A percentile compares a stretch with the other conserved stretches of the same genome.
These are phyloP conservation scores for Hymenoscyphus fructigenus DNA, from an alignment of 2,329 filamentous ascomycete species.

Conservation along the genomic window DNA sequence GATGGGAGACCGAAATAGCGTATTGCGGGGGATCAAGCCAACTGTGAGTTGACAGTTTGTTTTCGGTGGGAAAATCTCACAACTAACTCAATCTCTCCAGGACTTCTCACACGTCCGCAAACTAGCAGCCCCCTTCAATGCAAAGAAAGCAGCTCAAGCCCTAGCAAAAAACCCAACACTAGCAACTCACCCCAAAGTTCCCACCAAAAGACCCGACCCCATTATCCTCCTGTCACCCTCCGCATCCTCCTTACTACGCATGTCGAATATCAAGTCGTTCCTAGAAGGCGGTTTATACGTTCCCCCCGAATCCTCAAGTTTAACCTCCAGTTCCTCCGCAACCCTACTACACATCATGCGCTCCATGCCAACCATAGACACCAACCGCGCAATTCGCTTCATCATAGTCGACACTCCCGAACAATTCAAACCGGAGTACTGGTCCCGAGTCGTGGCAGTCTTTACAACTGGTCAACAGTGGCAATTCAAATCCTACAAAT, in stretches of 20 bases:
- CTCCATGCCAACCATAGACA: conserved; percentile 67
- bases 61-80: background rate
- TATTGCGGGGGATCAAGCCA: conserved; percentile 82
- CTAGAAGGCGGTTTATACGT: conserved; percentile 81
- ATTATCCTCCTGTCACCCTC: conserved; percentile 98
- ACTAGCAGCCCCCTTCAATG: conserved; percentile 74
- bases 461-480: conserved; percentile 97
- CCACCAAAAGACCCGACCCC: conserved; percentile 63
- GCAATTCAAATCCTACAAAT: conserved; percentile 99
- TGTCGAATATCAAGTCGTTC: conserved; percentile 95
- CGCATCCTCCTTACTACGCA: conserved; percentile 88
- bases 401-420: conserved; percentile 92
- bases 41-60: conserved; percentile 58
- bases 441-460: conserved; percentile 90
- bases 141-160: conserved; percentile 49
- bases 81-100: conserved; percentile 45
- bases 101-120: conserved; percentile 95
- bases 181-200: conserved; percentile 53
- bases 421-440: conserved; percentile 97
- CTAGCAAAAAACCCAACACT: conserved; percentile 47
- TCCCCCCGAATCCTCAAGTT: conserved; percentile 64
- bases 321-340: conserved; percentile 61
- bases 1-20: conserved; percentile 89
- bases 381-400: conserved; percentile 77
- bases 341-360: conserved; percentile 88